Evolutionary conservation across 345 rosid species (phyloP).

Genomic region (Theobroma cacao): DNA sequence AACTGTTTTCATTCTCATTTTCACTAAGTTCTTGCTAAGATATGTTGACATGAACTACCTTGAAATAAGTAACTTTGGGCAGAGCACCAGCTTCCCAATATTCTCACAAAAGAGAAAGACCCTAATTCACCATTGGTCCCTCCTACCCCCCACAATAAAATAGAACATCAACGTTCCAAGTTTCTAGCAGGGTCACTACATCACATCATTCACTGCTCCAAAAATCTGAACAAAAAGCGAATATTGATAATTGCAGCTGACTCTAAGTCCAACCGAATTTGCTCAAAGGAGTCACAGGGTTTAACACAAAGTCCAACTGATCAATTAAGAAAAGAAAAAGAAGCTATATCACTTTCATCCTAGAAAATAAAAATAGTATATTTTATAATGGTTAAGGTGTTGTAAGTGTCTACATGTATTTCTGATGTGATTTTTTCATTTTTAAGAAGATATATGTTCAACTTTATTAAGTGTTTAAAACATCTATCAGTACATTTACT

Average conservation of each 20-base stretch:
- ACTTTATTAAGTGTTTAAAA: neutral
- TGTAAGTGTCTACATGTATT: neutral
- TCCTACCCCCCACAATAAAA: neutral
- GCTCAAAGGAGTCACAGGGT: neutral
- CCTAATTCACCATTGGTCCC: neutral
- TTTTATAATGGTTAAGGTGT: neutral
- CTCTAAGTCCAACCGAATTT: constrained; percentile 2
- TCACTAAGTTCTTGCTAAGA: too few relatives aligned
- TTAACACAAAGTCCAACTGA: neutral
- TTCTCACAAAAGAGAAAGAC: too few relatives aligned
- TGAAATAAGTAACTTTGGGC: too few relatives aligned
- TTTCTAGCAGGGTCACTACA: neutral
- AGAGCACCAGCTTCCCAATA: too few relatives aligned
- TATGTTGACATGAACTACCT: too few relatives aligned
- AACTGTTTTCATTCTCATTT: too few relatives aligned
- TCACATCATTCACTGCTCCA: neutral
- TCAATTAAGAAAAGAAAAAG: neutral
- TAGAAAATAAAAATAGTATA: neutral
- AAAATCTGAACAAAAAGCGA: neutral
- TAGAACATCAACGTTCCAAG: constrained; percentile 1
- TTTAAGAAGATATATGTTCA: neutral
- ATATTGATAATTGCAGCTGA: neutral
- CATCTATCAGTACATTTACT: neutral
- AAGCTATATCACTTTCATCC: neutral
- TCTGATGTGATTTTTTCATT: neutral